phyloP scores from a whole-genome alignment of 2,329 filamentous ascomycete species.

The Bipolaris bicolor region DNA sequence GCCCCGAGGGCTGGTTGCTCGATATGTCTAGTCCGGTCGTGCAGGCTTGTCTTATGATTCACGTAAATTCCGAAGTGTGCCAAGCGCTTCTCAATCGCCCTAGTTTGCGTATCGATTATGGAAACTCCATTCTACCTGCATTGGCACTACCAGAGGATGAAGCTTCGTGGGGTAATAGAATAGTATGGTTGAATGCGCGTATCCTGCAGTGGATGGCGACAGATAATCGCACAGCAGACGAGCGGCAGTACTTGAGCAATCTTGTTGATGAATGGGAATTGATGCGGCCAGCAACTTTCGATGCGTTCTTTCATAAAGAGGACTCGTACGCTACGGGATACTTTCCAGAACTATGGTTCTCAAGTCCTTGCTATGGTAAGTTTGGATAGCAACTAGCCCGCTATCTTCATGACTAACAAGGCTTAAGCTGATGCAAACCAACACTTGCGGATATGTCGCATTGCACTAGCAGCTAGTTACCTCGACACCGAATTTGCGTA shows the following conservation, averaged over 20 bases:
- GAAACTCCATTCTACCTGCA: slow-evolving; percentile 11
- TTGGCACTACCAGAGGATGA: slow-evolving; percentile 17
- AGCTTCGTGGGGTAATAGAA: slow-evolving; percentile 24
- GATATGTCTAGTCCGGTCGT: slow-evolving; percentile 21
- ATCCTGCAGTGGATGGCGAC: slow-evolving; percentile 23
- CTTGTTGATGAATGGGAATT: slow-evolving; percentile 30
- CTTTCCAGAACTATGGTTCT: slow-evolving; percentile 27
- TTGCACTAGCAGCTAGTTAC: slow-evolving; percentile 17
- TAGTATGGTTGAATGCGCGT: slow-evolving; percentile 26
- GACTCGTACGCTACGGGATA: slow-evolving; percentile 1
- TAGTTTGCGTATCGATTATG: slow-evolving; percentile 23
- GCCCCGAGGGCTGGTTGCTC: slow-evolving; percentile 20
- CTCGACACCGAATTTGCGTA: slow-evolving; percentile 1
- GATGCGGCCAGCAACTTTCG: slow-evolving; percentile 20
- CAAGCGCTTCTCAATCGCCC: slow-evolving; percentile 18
- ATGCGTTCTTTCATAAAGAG: slow-evolving; percentile 21
- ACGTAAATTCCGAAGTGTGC: slow-evolving; percentile 27
- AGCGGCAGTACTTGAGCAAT: slow-evolving; percentile 18
- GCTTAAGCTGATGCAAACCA: slow-evolving; percentile 25
- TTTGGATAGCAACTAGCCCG: background rate
- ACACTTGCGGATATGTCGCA: slow-evolving; percentile 23
- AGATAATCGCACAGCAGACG: slow-evolving; percentile 3
- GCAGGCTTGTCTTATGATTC: slow-evolving; percentile 25
- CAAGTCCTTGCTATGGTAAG: slow-evolving; percentile 24
- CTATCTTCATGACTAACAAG: background rate